Percentiles rank a stretch among this genome's conserved stretches.
Evolutionary conservation across 2,329 filamentous ascomycete genomes (phyloP).

Genomic region (Venturia carpophila): DNA sequence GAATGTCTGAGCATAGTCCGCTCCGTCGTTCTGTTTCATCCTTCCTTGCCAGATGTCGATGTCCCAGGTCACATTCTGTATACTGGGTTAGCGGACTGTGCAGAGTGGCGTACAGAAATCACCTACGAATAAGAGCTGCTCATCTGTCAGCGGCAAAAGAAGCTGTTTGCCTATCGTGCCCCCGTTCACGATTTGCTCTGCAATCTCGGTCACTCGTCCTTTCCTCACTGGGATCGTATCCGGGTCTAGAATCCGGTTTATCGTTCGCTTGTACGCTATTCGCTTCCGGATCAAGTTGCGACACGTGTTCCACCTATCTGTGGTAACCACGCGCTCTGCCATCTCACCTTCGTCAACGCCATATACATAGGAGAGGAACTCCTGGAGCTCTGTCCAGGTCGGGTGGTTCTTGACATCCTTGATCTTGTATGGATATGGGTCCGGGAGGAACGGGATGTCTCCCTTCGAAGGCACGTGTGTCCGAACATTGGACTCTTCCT

Average conservation of each 20-base stretch:
- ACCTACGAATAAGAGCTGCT: slow-evolving; percentile 6
- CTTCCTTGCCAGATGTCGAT: slow-evolving; percentile 7
- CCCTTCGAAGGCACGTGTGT: background rate
- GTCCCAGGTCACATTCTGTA: slow-evolving; percentile 3
- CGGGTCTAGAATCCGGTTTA: background rate
- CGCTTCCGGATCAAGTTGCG: slow-evolving; percentile 4
- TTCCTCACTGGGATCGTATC: background rate
- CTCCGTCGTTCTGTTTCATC: background rate
- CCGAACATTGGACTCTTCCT: background rate
- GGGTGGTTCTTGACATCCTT: background rate
- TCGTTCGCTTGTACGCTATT: background rate
- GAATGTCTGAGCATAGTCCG: background rate
- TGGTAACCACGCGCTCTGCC: background rate
- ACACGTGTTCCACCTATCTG: background rate
- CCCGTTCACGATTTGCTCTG: background rate
- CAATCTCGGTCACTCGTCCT: background rate
- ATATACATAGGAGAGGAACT: background rate
- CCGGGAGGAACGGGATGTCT: slow-evolving; percentile 2
- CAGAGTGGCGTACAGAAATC: background rate
- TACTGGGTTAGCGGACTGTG: background rate
- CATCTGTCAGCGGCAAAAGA: background rate
- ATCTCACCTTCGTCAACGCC: slow-evolving; percentile 3
- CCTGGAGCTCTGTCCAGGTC: background rate
- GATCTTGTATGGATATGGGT: background rate
- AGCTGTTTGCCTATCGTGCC: background rate